Conservation (phyloP, 1,139 yeast genomes). For the Debaryomyces fabryi region DNA sequence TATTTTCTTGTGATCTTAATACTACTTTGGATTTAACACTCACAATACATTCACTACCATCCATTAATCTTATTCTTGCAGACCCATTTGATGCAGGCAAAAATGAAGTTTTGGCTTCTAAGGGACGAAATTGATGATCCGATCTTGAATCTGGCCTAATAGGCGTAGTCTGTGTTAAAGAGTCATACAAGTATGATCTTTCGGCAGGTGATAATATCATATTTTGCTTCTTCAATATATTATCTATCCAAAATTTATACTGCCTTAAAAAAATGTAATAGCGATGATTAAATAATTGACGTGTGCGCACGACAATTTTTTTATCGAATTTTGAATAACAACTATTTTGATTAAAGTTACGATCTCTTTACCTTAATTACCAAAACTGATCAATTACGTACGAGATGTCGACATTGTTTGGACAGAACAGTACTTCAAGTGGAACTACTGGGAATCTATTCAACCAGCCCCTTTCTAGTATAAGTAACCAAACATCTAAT, state of each 20-base stretch:
- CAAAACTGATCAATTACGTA: background rate
- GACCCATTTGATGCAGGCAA: conserved; percentile 91
- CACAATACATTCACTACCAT: conserved; percentile 91
- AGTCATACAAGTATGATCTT: conserved; percentile 75
- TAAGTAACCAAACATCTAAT: conserved; percentile 6
- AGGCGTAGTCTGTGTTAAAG: conserved; percentile 62
- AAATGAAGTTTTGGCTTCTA: conserved; percentile 80
- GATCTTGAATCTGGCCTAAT: conserved; percentile 84
- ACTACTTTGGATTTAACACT: conserved; percentile 88
- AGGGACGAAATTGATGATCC: conserved; percentile 75
- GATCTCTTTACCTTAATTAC: background rate
- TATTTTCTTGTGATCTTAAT: conserved; percentile 41
- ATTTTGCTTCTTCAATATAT: background rate
- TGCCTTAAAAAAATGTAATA: background rate
- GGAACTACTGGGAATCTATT: conserved; percentile 2
- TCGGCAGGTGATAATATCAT: conserved; percentile 87
- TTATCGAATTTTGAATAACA: background rate
- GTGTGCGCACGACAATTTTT: background rate
- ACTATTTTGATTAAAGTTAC: background rate
- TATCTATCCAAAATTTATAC: background rate
- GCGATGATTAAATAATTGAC: conserved; percentile 4
- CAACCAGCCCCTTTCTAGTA: conserved; percentile 5
- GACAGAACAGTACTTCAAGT: conserved; percentile 9
- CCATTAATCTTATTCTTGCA: conserved; percentile 79
- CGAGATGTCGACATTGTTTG: conserved; percentile 14